Evolutionary conservation across 441 rosid species (phyloP), one percentile per base, ranked within the genome.

Genomic region (Bocquillonia castaneifolia): DNA sequence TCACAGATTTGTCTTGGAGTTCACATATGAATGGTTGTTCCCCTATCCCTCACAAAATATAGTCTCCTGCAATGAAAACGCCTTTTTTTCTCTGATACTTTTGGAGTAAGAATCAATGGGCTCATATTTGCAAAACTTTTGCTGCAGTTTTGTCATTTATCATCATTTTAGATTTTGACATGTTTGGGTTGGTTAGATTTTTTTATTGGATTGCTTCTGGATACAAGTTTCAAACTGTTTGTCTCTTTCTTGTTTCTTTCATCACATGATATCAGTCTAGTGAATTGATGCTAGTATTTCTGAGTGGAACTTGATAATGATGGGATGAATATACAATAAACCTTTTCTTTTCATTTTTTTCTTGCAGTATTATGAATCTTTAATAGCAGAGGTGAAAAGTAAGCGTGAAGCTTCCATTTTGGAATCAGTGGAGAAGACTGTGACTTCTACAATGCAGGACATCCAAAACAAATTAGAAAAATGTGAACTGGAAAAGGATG

Each of bases 281-380:
- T 31, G 26, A 8, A 23, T 48, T 28, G 50, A 25, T 66, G 70
- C 36, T 63, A 31, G 39, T 50, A 23, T 59, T 61, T 39, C 69
- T 44, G 40, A 67, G 39, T 61, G 13, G 37, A 12, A 8, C 2
- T 23, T 3, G 3, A 0, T 50, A 37, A 17, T 10, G 8, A 3
- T 8, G 62, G 20, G 10, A 50, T 20, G 39, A 59, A 42, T 26
- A 39, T 17, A 63, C 36, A 17, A 32, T 52, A 28, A 47, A 17
- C 25, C 4, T 61, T 62, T 44, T 32, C 25, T 51, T 44, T 57
- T 53, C 13, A 15, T 18, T 1, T 59, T 25, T 67, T 68, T 72
- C 13, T 72, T 61, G 64, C 84, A 89, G 99, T 76, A 93, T 75
- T 91, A 89, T 65, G 96, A 93, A 78, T 82, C 96, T 70, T 80